Conservation (phyloP, 2,329 filamentous ascomycete genomes). For the Clarireedia hainanense region DNA sequence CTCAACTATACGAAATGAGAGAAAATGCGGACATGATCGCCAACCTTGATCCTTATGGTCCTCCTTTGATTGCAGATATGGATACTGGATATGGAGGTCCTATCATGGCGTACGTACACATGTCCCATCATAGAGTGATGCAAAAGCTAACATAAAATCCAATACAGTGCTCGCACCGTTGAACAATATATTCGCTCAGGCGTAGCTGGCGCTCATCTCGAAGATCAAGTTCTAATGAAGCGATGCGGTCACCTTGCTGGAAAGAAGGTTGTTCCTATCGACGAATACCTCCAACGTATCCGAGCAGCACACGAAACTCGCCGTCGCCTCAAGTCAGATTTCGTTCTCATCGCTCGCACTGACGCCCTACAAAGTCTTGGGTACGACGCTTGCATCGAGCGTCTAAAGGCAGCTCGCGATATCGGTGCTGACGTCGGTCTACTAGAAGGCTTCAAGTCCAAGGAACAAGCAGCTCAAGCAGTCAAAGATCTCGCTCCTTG, state of each 20-base stretch:
- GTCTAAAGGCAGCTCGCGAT: constrained; percentile 42
- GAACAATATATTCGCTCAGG: constrained; percentile 45
- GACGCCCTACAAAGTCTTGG: constrained; percentile 51
- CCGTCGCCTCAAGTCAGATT: constrained; percentile 42
- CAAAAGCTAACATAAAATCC: not conserved
- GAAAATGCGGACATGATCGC: constrained; percentile 46
- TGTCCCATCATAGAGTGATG: too few relatives aligned
- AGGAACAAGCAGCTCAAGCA: constrained; percentile 39
- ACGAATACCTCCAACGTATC: constrained; percentile 48
- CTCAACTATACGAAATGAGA: constrained; percentile 43
- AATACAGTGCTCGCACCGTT: constrained; percentile 28
- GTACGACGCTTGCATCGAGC: constrained; percentile 46
- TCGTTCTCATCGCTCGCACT: constrained; percentile 57
- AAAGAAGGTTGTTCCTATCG: constrained; percentile 47
- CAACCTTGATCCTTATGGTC: constrained; percentile 39
- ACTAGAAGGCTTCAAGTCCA: constrained; percentile 48
- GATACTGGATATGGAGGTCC: constrained; percentile 37
- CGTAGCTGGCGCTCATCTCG: constrained; percentile 53
- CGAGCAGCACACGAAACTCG: constrained; percentile 46
- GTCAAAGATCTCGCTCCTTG: constrained; percentile 40
- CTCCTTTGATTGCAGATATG: constrained; percentile 44
- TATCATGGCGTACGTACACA: too few relatives aligned
- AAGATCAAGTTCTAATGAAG: constrained; percentile 56
- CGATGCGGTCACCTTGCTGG: constrained; percentile 57
- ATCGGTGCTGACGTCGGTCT: constrained; percentile 53